These are phyloP conservation scores for Cladophialophora immunda DNA, from an alignment of 2,329 filamentous ascomycete genomes.

Conservation along the genomic window DNA sequence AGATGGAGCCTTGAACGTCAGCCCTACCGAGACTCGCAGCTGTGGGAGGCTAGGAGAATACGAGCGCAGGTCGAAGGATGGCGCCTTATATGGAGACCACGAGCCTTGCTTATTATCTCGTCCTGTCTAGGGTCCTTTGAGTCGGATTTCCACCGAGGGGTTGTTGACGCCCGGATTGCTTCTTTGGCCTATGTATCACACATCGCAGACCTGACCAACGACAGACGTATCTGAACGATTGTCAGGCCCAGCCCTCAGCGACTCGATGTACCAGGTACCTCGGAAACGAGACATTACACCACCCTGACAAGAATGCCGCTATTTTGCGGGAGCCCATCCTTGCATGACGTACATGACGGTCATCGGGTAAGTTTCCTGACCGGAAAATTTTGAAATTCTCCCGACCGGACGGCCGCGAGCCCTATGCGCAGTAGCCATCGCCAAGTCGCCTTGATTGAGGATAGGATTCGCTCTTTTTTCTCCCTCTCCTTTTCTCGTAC, in stretches of 20 bases:
- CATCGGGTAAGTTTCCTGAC: conserved; percentile 26
- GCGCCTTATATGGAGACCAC: neutral
- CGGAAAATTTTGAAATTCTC: conserved; percentile 13
- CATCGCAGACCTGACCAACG: no score
- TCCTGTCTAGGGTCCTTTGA: neutral
- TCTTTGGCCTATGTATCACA: neutral
- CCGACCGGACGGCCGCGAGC: neutral
- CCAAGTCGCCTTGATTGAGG: neutral
- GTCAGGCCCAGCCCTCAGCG: neutral
- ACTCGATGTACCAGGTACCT: conserved; percentile 3
- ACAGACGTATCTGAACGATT: neutral
- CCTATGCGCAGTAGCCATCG: conserved; percentile 4
- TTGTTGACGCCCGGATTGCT: neutral
- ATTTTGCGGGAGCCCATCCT: neutral
- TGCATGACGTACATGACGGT: conserved; percentile 13
- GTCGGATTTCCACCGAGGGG: neutral
- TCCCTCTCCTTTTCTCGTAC: neutral
- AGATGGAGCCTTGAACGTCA: neutral
- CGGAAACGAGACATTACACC: neutral
- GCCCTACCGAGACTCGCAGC: neutral
- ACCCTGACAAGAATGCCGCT: neutral
- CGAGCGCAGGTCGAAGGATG: neutral
- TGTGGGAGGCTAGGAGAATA: neutral
- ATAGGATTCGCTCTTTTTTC: conserved; percentile 4
- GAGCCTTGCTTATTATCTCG: neutral